Evolutionary conservation across 1,139 yeast species (phyloP).

Genomic region (Geotrichum australiense): DNA sequence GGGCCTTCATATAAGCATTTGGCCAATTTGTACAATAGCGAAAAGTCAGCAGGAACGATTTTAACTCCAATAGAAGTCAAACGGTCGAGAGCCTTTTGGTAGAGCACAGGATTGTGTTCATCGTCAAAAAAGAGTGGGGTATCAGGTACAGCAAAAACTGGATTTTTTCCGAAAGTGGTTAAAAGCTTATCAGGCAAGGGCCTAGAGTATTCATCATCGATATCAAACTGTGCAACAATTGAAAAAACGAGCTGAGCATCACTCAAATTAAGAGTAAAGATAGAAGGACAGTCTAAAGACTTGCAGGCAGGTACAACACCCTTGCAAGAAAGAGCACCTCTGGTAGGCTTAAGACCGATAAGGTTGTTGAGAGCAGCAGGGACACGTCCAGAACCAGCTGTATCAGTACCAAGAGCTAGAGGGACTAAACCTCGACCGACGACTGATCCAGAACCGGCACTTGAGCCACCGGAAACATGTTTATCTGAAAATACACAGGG

Average conservation of each 20-base stretch:
- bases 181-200: constrained; percentile 61
- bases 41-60: constrained; percentile 57
- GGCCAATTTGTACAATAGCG: constrained; percentile 75
- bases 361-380: constrained; percentile 95
- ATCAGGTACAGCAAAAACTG: constrained; percentile 69
- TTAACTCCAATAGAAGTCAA: constrained; percentile 52
- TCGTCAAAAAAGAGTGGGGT: constrained; percentile 76
- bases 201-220: constrained; percentile 78
- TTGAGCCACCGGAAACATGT: constrained; percentile 90
- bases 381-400: constrained; percentile 98
- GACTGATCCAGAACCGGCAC: constrained; percentile 90
- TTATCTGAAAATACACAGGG: constrained; percentile 65
- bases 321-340: constrained; percentile 72
- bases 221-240: constrained; percentile 65
- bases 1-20: constrained; percentile 90
- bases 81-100: constrained; percentile 50
- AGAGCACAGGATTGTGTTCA: constrained; percentile 63
- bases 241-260: constrained; percentile 79
- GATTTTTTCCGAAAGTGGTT: constrained; percentile 49
- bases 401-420: constrained; percentile 84
- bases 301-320: constrained; percentile 98
- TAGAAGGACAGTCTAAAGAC: constrained; percentile 85
- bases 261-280: constrained; percentile 64
- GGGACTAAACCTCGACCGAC: constrained; percentile 89
- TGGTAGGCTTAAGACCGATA: constrained; percentile 87